Evolutionary conservation across 108 stramenopile species (phyloP).

Genomic region (Cyclostephanos invisitatus): DNA sequence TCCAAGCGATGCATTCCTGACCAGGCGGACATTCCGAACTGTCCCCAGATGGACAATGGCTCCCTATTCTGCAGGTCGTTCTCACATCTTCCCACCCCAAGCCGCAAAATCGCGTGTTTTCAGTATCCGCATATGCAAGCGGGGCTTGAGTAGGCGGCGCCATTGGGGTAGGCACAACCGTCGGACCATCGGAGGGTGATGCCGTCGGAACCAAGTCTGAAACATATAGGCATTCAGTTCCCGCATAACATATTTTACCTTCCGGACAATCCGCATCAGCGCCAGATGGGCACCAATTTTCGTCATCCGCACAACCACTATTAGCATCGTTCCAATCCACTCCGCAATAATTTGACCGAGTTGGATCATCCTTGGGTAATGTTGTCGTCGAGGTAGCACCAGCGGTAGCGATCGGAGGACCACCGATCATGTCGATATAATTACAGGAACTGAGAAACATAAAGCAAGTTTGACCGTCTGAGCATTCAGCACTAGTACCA

Average conservation of each 20-base stretch:
- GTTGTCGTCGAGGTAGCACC: not conserved
- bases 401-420: not conserved
- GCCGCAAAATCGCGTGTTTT: constrained; percentile 37
- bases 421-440: constrained; percentile 37
- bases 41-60: constrained; percentile 31
- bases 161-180: not conserved
- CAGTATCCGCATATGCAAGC: constrained; percentile 13
- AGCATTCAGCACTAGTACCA: constrained; percentile 27
- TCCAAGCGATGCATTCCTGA: constrained; percentile 29
- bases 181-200: constrained; percentile 15
- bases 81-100: constrained; percentile 32
- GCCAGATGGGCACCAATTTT: constrained; percentile 42
- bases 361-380: constrained; percentile 16
- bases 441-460: constrained; percentile 30
- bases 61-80: constrained; percentile 30
- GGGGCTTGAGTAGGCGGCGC: constrained; percentile 14
- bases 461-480: constrained; percentile 18
- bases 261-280: constrained; percentile 41
- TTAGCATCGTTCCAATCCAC: constrained; percentile 39
- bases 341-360: constrained; percentile 34
- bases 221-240: constrained; percentile 35
- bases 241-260: constrained; percentile 38
- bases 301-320: constrained; percentile 16
- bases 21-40: constrained; percentile 25
- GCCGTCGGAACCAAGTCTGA: constrained; percentile 30